phyloP scores from a whole-genome alignment of 179 eudicot species.

The Corrigiola litoralis region DNA sequence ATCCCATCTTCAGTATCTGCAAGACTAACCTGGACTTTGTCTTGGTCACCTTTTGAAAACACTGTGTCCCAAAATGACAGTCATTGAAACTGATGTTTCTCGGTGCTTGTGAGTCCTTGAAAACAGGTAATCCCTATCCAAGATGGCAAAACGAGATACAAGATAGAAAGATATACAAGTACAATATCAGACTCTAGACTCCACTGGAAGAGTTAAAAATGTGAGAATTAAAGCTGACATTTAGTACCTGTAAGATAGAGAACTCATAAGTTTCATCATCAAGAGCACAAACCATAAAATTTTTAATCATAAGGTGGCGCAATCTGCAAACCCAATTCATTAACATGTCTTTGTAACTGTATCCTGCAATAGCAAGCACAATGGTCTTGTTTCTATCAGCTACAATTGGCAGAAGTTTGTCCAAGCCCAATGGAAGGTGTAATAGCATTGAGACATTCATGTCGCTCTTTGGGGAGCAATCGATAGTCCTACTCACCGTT shows the following conservation, averaged over 20 bases:
- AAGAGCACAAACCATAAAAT: conserved; percentile 82
- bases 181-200: background rate
- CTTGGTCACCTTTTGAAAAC: conserved; percentile 93
- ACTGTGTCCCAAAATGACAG: conserved; percentile 90
- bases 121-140: conserved; percentile 76
- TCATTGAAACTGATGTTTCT: conserved; percentile 79
- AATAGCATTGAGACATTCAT: conserved; percentile 17
- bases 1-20: conserved; percentile 73
- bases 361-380: conserved; percentile 77
- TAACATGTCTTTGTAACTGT: conserved; percentile 90
- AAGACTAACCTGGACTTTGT: conserved; percentile 81
- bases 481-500: conserved; percentile 12
- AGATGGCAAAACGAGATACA: background rate
- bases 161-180: background rate
- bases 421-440: conserved; percentile 52
- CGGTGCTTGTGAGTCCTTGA: conserved; percentile 63
- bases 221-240: background rate
- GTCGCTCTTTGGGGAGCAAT: conserved; percentile 21
- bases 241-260: conserved; percentile 66
- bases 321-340: conserved; percentile 97
- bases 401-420: conserved; percentile 45
- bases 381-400: conserved; percentile 62
- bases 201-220: background rate
- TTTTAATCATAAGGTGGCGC: conserved; percentile 49
- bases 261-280: conserved; percentile 74